Percentiles rank a stretch among this genome's conserved stretches.
Conservation (phyloP, 768 basidiomycete species). For the Rhodosporidiobolus odoratus region DNA sequence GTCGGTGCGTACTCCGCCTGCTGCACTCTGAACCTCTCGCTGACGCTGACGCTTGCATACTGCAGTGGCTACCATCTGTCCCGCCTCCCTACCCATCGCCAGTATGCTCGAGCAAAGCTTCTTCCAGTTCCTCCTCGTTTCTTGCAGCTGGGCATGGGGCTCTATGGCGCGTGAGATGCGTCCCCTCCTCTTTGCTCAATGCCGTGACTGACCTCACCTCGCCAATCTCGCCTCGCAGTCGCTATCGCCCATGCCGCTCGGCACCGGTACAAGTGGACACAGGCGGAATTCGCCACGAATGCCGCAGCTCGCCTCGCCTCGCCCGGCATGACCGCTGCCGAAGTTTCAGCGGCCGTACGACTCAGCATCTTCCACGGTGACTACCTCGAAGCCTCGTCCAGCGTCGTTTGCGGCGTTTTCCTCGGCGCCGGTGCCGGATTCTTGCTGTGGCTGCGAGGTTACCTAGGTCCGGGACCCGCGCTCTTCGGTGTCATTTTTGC, state of each 20-base stretch:
- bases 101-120: constrained; percentile 25
- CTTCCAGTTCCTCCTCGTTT: constrained; percentile 35
- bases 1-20: constrained; percentile 12
- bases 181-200: neutral
- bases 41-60: too few species aligned
- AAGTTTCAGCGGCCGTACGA: constrained; percentile 9
- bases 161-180: constrained; percentile 17
- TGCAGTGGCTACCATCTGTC: constrained; percentile 26
- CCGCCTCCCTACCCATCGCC: constrained; percentile 16
- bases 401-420: constrained; percentile 37
- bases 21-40: neutral
- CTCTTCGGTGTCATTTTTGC: neutral
- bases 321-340: constrained; percentile 1
- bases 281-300: constrained; percentile 7
- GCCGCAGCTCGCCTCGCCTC: constrained; percentile 7
- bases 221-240: constrained; percentile 8
- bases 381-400: constrained; percentile 28
- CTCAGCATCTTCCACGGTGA: constrained; percentile 30
- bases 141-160: too few species aligned
- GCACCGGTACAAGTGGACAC: neutral
- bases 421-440: constrained; percentile 37
- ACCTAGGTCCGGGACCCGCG: constrained; percentile 19
- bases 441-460: constrained; percentile 28
- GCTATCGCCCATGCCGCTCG: constrained; percentile 31
- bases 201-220: neutral